Percentiles rank a stretch among this genome's conserved stretches.
Conservation (phyloP, 208 protist genomes). For the Acanthamoeba lugdunensis region DNA sequence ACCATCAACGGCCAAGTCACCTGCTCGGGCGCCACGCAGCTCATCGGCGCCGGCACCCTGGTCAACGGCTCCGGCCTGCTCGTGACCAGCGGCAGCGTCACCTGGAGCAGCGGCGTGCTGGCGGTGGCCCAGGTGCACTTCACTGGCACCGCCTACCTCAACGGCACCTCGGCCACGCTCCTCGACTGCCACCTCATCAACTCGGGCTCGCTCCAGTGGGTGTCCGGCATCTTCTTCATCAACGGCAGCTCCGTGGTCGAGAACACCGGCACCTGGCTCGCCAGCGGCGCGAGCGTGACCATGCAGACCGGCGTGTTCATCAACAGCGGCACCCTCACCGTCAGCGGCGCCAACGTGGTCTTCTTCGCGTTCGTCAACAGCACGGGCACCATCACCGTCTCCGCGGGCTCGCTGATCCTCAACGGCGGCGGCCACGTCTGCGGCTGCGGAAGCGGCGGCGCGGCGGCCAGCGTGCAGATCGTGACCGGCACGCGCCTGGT, state of each 20-base stretch:
- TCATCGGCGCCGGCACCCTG: conserved; percentile 11
- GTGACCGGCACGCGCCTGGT: background rate
- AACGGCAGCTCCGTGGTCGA: conserved; percentile 52
- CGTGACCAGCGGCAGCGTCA: conserved; percentile 23
- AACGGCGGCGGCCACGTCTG: background rate
- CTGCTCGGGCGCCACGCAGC: background rate
- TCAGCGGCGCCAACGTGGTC: background rate
- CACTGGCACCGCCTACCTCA: background rate
- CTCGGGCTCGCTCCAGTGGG: conserved; percentile 31
- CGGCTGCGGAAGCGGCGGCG: conserved; percentile 22
- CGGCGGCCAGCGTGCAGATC: background rate
- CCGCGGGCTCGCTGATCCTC: conserved; percentile 40
- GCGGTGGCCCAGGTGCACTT: conserved; percentile 11
- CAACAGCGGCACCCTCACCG: conserved; percentile 33
- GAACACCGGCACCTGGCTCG: conserved; percentile 4
- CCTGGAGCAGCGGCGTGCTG: conserved; percentile 24
- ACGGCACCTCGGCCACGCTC: conserved; percentile 22
- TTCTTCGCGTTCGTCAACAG: background rate
- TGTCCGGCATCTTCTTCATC: conserved; percentile 3
- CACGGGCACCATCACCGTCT: background rate
- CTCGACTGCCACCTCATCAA: conserved; percentile 57
- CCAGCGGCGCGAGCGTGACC: background rate
- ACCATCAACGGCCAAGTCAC: background rate
- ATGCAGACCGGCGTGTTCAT: conserved; percentile 57
- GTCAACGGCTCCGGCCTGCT: conserved; percentile 40